phyloP scores from a whole-genome alignment of 805 yeast species.

The Zygoascus biomembranicola region DNA sequence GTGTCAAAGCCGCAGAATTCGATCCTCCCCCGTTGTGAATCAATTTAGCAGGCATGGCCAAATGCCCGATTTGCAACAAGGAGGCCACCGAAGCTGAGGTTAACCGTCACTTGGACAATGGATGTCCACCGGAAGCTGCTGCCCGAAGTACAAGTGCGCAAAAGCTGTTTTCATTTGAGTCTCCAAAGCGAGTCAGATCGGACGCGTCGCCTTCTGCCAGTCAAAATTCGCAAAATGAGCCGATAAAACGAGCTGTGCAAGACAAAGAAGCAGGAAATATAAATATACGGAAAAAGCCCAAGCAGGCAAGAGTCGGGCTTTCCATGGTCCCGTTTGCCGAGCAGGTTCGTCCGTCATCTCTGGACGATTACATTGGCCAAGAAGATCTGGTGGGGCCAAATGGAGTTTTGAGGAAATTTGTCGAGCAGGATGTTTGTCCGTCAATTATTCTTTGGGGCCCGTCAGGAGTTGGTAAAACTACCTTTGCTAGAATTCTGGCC shows the following conservation, averaged over 20 bases:
- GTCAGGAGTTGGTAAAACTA: constrained; percentile 93
- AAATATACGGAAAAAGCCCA: background rate
- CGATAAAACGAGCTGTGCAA: no score
- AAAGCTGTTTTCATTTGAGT: background rate
- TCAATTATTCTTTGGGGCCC: constrained; percentile 92
- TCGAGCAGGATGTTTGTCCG: constrained; percentile 46
- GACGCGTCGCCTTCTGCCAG: background rate
- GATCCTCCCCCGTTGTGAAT: background rate
- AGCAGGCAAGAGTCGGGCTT: background rate
- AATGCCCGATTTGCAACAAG: constrained; percentile 27
- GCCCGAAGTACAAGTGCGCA: background rate
- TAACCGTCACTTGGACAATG: constrained; percentile 28
- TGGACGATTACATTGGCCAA: constrained; percentile 80
- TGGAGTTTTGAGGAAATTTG: constrained; percentile 60
- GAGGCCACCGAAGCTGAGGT: constrained; percentile 24
- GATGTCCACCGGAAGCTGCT: constrained; percentile 23
- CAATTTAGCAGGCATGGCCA: constrained; percentile 8
- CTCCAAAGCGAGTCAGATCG: background rate
- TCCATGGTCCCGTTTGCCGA: constrained; percentile 56
- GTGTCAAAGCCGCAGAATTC: background rate
- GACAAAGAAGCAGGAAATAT: background rate
- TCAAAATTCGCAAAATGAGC: background rate
- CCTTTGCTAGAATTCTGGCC: constrained; percentile 70
- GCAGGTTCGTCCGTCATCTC: constrained; percentile 62
- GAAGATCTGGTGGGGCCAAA: constrained; percentile 55